These are phyloP conservation scores for Colletotrichum sp. DNA, from an alignment of 2,329 filamentous ascomycete species.

Conservation along the genomic window DNA sequence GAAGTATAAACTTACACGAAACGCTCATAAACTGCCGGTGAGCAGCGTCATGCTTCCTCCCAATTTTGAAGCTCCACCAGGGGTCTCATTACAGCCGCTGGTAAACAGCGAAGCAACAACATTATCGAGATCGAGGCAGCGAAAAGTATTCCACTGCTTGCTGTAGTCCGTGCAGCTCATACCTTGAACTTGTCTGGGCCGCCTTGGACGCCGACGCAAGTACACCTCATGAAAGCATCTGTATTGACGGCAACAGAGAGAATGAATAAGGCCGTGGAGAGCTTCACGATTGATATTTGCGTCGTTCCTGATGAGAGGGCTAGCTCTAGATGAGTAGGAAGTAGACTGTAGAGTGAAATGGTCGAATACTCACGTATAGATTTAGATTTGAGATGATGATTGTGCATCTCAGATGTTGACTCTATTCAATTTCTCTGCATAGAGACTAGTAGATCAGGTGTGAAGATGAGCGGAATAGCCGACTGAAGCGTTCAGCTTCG, in stretches of 20 bases:
- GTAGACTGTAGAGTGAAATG: background rate
- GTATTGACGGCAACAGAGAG: background rate
- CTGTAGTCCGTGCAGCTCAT: background rate
- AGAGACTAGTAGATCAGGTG: background rate
- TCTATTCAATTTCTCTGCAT: background rate
- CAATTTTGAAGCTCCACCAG: background rate
- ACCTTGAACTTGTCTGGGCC: background rate
- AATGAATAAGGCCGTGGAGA: background rate
- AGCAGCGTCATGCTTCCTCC: background rate
- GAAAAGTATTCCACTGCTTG: background rate
- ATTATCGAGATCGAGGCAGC: background rate
- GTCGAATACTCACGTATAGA: background rate
- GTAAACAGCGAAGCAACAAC: too few species aligned
- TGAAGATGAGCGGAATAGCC: background rate
- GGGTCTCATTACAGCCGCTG: background rate
- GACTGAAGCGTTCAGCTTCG: background rate
- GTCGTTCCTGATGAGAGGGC: background rate
- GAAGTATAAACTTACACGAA: background rate
- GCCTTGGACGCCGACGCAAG: background rate
- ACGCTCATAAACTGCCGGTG: background rate
- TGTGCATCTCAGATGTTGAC: background rate
- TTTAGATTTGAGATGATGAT: background rate
- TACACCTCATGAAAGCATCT: background rate
- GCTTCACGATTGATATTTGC: fast-evolving
- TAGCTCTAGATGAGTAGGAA: background rate